Base-by-base conservation (phyloP, 2,329 filamentous ascomycete species). In the Xylariaceae sp. region DNA sequence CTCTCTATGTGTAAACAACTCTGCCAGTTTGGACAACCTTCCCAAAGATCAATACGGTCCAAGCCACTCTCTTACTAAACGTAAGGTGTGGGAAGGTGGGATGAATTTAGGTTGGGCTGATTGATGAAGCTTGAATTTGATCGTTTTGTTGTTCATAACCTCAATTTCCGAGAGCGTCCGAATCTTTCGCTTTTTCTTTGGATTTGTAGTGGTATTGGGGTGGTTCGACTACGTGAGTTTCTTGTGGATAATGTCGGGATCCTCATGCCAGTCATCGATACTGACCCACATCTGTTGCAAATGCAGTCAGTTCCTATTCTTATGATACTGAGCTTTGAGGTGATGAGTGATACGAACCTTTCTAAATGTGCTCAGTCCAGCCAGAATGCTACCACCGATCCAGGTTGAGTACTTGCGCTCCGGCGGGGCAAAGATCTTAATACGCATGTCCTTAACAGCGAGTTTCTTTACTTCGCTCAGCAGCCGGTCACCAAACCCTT, bases 251-350 rank as follows among this genome's bases (percentile, higher is more conserved):
- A 99, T 95, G 72, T 99, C 94, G 16, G 95, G 95, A 73, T 99
- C 96, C 83, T 99, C 95, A 75, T 99, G 95, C 95, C 95, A 99
- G 81, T 99, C 95, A 73, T 98, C 95, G 73, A 96, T 94, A 77
- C 92, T 96, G 71, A 99, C 95, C 92, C 95, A 98, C 95, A 99
- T 99, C 94, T 96, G 33, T 37, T 21, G 39, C 31, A 16, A 47
- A 34, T 1, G 31, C 3, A 62, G 57, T 58, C n/a, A 65, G 54
- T 51, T 58, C 29, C 36, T 48, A 53, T 34, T 43, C 34, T 53
- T 17, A 46, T 31, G 16, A n/a, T 16, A 16, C 19, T 26, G 31
- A 11, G 36, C 5, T 23, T 4, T 26, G 3, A 24, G 14, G 21
- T 7, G 33, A 19, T 21, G 21, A 19, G 31, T 14, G 6, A 29